Evolutionary conservation across 345 rosid genomes (phyloP).

Genomic region (Euphorbia pulcherrima): DNA sequence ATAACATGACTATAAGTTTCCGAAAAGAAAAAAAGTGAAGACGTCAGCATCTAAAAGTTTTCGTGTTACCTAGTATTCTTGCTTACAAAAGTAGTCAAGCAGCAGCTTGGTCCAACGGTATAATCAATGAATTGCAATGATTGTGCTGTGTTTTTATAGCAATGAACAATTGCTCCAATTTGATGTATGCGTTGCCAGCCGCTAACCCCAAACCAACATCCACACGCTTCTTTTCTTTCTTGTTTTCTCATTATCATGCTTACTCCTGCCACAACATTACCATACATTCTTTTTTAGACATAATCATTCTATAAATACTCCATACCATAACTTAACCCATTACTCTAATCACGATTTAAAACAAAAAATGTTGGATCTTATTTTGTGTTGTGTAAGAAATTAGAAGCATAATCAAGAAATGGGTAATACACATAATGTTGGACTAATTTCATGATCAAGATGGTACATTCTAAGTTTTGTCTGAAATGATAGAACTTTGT

Average conservation of each 20-base stretch:
- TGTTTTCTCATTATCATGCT: constrained; percentile 3
- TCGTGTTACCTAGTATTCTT: no score
- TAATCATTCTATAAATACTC: not conserved
- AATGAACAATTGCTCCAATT: no score
- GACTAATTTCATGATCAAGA: not conserved
- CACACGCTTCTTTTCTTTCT: not conserved
- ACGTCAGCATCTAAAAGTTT: no score
- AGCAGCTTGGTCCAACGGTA: no score
- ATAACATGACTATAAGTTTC: no score
- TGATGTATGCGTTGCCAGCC: not conserved
- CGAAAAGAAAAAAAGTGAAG: no score
- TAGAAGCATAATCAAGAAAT: not conserved
- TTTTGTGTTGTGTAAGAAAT: not conserved
- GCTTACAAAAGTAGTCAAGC: no score
- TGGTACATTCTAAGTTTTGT: not conserved
- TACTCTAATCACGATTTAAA: not conserved
- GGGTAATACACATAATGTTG: not conserved
- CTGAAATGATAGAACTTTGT: not conserved
- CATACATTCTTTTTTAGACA: not conserved
- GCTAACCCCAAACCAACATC: constrained; percentile 6
- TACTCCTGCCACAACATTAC: constrained; percentile 7
- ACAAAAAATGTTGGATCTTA: not conserved
- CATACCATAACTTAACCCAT: not conserved
- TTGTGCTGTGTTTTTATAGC: no score
- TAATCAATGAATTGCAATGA: no score